Evolutionary conservation across 257 asterid species (phyloP), one percentile per base, ranked within the genome.

Genomic region (Eucommia ulmoides): DNA sequence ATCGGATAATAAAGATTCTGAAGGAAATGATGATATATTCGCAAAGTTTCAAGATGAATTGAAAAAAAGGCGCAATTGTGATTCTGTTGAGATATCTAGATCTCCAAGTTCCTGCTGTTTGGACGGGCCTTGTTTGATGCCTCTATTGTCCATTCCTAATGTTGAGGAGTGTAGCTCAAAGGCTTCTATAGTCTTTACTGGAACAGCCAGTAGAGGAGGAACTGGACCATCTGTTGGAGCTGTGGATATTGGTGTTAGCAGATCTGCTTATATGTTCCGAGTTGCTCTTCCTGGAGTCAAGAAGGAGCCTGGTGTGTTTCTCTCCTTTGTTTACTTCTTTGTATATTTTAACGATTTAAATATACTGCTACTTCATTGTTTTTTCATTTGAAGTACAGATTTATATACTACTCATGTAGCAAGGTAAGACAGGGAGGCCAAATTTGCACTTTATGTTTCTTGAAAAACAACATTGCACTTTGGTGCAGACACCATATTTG

Each of bases 221-320:
- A 61, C 62, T 18, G 97, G 85, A 42, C 86, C 97, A 20, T 80
- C 92, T 2, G 65, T 88, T 22, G 97, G 95, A 29, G 69, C 71
- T 19, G 74, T 82, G 20, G 95, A 88, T 60, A 65, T 81, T 46
- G 97, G 93, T 41, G 75, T 60, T 18, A 69, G 84, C 68, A 49
- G 62, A 69, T 69, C 68, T 0, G 82, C 97, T 0, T 88, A 81
- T 63, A 83, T 80, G 55, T 88, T 88, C 51, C 82, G 92, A 63
- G 58, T 83, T 42, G 80, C 97, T 75, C 65, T 84, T 59, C 97
- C 97, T 51, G 97, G 97, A 63, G 95, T 83, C 59, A 83, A 71
- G 76, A 79, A 76, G 56, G 95, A 83, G 62, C 88, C 85, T 22
- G 92, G 97, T 88, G 65, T 63, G 59, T 18, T 44, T 50, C 53